Evolutionary conservation across 345 rosid species (phyloP).

Genomic region (Stellera chamaejasme): DNA sequence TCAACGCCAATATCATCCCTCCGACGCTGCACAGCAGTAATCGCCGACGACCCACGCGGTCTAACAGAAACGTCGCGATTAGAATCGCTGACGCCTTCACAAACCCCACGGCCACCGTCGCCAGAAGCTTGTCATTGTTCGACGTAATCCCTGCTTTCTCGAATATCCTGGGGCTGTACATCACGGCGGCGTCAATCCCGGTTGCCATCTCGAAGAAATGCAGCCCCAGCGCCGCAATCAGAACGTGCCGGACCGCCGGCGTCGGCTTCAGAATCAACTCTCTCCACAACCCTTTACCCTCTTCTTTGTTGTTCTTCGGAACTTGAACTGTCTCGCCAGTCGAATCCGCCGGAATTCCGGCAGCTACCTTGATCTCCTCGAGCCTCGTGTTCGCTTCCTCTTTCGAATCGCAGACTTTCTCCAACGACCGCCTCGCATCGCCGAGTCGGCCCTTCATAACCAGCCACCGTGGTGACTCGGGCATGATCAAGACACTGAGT

Average conservation of each 20-base stretch:
- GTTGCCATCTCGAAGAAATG: constrained; percentile 79
- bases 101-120: constrained; percentile 72
- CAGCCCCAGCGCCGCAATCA: constrained; percentile 58
- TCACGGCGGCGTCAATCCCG: constrained; percentile 74
- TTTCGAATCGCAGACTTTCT: constrained; percentile 46
- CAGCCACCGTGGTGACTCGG: constrained; percentile 90
- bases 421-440: constrained; percentile 60
- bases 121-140: constrained; percentile 35
- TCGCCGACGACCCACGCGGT: constrained; percentile 62
- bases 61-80: constrained; percentile 64
- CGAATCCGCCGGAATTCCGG: constrained; percentile 61
- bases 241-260: constrained; percentile 53
- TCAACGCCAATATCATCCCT: constrained; percentile 55
- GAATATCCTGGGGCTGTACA: constrained; percentile 74
- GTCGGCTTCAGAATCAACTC: constrained; percentile 57
- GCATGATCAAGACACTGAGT: constrained; percentile 52
- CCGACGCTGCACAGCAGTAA: constrained; percentile 55
- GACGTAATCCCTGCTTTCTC: constrained; percentile 53
- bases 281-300: constrained; percentile 61
- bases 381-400: constrained; percentile 51
- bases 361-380: constrained; percentile 62
- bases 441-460: constrained; percentile 77
- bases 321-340: constrained; percentile 53
- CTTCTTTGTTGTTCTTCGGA: constrained; percentile 6
- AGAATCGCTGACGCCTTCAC: constrained; percentile 53